phyloP scores from a whole-genome alignment of 768 basidiomycete genomes.

The Pholiota conissans region DNA sequence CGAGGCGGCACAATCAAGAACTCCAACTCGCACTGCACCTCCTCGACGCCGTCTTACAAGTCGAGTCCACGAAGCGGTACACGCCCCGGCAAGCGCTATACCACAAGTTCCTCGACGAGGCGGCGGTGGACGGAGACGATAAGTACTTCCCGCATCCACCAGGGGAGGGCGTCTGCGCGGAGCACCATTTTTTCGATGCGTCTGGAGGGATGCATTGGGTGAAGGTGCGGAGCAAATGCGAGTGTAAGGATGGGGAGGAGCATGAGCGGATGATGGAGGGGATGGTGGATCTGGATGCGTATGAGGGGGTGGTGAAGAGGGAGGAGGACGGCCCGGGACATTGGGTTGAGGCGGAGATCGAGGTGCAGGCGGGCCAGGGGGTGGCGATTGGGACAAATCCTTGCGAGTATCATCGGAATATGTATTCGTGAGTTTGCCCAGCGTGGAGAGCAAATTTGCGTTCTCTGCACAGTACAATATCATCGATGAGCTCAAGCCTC shows the following conservation, averaged over 20 bases:
- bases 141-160: constrained; percentile 68
- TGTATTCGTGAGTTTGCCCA: too few species aligned
- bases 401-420: constrained; percentile 58
- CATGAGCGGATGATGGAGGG: background rate
- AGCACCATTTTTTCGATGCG: constrained; percentile 36
- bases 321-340: background rate
- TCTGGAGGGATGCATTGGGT: constrained; percentile 45
- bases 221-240: constrained; percentile 37
- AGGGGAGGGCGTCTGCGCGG: constrained; percentile 63
- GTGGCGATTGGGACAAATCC: constrained; percentile 59
- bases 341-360: constrained; percentile 27
- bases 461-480: too few species aligned
- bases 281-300: background rate
- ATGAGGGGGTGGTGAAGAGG: constrained; percentile 20
- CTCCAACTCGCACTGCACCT: constrained; percentile 74
- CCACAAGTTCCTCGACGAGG: constrained; percentile 71
- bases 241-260: constrained; percentile 21
- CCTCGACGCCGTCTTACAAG: constrained; percentile 69
- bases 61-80: constrained; percentile 74
- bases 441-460: too few species aligned
- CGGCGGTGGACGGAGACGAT: constrained; percentile 51
- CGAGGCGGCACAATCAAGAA: constrained; percentile 45
- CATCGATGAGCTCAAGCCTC: too few species aligned
- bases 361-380: constrained; percentile 45
- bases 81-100: constrained; percentile 76